Conservation (phyloP, 441 rosid species). For the Aquilaria agallochum region DNA sequence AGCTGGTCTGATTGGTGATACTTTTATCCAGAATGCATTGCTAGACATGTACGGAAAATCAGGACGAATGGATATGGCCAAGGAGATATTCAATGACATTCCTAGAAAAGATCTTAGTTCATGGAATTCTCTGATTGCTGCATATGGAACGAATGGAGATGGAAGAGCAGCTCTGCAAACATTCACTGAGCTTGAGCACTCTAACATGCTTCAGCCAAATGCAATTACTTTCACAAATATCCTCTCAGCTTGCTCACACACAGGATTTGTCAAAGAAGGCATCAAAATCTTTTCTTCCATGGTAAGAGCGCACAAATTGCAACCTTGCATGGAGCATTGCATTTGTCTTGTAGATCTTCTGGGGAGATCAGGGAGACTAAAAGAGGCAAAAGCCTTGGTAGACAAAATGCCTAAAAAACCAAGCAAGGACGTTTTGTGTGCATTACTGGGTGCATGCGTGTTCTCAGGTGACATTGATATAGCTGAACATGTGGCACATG, state of each 20-base stretch:
- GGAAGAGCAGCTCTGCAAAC: slow-evolving; percentile 5
- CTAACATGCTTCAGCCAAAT: not conserved
- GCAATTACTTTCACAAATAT: slow-evolving; percentile 17
- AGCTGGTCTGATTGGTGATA: slow-evolving; percentile 21
- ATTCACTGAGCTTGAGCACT: slow-evolving; percentile 4
- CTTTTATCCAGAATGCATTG: slow-evolving; percentile 27
- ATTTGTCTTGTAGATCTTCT: slow-evolving; percentile 29
- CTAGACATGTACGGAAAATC: slow-evolving; percentile 32
- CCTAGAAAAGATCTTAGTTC: slow-evolving; percentile 12
- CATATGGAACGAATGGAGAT: slow-evolving; percentile 15
- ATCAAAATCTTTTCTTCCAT: slow-evolving; percentile 12
- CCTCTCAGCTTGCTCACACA: slow-evolving; percentile 17
- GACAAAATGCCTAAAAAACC: slow-evolving; percentile 15
- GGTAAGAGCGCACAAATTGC: not conserved
- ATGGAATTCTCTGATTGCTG: slow-evolving; percentile 18
- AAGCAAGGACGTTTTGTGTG: slow-evolving; percentile 11
- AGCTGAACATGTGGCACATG: slow-evolving; percentile 16
- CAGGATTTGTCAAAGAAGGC: slow-evolving; percentile 11
- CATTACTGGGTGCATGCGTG: slow-evolving; percentile 26
- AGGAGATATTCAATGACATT: slow-evolving; percentile 19
- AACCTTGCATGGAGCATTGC: slow-evolving; percentile 26
- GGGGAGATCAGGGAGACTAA: slow-evolving; percentile 26
- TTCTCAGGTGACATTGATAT: slow-evolving; percentile 1
- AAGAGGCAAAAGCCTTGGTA: slow-evolving; percentile 26
- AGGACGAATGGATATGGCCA: slow-evolving; percentile 19